These are phyloP conservation scores for Microstegium vimineum DNA, from an alignment of 176 grass and related monocot species.

Conservation along the genomic window DNA sequence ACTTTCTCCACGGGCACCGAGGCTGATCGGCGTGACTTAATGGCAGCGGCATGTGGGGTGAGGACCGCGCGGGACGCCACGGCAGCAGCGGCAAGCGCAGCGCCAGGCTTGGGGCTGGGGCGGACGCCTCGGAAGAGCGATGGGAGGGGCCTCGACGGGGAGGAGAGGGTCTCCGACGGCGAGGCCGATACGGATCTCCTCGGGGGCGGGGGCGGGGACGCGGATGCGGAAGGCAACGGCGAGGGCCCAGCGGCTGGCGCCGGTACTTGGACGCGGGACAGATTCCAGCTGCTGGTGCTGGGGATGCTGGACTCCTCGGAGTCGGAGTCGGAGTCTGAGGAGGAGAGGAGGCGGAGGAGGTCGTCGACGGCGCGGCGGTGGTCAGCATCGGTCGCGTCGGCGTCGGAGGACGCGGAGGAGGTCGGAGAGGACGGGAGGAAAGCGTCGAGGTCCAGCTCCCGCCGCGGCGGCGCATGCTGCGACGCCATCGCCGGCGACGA, in stretches of 20 bases:
- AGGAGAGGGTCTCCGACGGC: conserved; percentile 50
- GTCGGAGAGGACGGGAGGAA: conserved; percentile 58
- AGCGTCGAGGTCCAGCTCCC: conserved; percentile 79
- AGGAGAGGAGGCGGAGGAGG: conserved; percentile 60
- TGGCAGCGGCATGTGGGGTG: conserved; percentile 61
- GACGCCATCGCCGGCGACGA: conserved; percentile 39
- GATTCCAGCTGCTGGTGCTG: background rate
- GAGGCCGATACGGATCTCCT: conserved; percentile 41
- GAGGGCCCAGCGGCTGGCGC: conserved; percentile 13
- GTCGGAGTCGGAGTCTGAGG: conserved; percentile 31
- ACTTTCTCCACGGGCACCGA: conserved; percentile 45
- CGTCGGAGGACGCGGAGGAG: conserved; percentile 53
- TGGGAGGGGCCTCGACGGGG: conserved; percentile 46
- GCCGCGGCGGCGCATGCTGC: conserved; percentile 17
- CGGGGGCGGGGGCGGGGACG: background rate
- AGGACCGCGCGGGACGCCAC: conserved; percentile 69
- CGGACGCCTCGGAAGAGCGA: conserved; percentile 74
- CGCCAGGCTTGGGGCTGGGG: conserved; percentile 72
- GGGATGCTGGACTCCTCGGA: conserved; percentile 13
- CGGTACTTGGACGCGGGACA: background rate
- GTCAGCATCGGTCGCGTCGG: conserved; percentile 40
- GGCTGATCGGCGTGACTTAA: conserved; percentile 61
- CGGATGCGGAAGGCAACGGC: conserved; percentile 15
- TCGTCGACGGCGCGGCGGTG: conserved; percentile 73
- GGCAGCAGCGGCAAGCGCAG: conserved; percentile 74